These are phyloP conservation scores for Stenogyne calaminthoides DNA, from an alignment of 305 asterid genomes.

Conservation along the genomic window DNA sequence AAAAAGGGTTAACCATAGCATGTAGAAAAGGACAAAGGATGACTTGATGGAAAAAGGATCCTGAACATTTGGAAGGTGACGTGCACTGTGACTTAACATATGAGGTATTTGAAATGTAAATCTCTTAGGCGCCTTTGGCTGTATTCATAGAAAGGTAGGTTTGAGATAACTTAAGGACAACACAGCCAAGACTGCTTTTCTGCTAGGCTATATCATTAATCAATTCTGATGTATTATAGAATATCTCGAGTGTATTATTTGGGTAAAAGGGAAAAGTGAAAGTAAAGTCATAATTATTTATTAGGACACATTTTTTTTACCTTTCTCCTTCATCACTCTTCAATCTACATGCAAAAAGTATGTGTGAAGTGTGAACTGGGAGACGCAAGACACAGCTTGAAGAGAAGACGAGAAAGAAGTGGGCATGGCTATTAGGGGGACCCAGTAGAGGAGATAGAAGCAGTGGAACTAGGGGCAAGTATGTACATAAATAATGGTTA, in stretches of 20 bases:
- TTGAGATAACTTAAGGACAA: conserved; percentile 9
- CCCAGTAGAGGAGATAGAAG: not conserved
- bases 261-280: not conserved
- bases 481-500: not conserved
- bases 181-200: conserved; percentile 1
- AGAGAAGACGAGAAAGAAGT: conserved; percentile 8
- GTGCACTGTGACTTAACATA: not conserved
- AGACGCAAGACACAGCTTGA: conserved; percentile 9
- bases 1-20: not conserved
- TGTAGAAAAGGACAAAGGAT: not conserved
- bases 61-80: not conserved
- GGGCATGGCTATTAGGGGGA: not conserved
- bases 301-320: not conserved
- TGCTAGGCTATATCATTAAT: not conserved
- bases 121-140: conserved; percentile 15
- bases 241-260: not conserved
- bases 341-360: not conserved
- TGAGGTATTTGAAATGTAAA: not conserved
- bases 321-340: not conserved
- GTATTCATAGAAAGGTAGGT: conserved; percentile 7
- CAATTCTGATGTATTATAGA: not conserved
- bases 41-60: not conserved
- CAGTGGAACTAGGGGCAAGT: not conserved
- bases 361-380: not conserved
- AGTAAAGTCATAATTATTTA: not conserved